Conservation (phyloP, 768 basidiomycete species). For the Krasilnikovozyma curviuscula region DNA sequence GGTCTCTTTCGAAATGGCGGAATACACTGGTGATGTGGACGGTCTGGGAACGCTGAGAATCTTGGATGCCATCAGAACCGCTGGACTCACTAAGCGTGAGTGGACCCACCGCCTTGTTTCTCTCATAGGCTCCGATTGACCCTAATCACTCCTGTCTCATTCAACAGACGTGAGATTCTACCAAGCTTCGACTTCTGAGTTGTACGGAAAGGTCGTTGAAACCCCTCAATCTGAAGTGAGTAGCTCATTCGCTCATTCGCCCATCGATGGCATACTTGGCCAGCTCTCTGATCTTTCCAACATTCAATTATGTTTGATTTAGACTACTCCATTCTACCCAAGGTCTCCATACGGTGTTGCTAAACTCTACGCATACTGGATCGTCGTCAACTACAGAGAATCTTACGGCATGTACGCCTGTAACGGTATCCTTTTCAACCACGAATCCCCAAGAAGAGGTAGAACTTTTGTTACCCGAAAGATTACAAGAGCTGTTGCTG, state of each 20-base stretch:
- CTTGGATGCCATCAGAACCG: conserved; percentile 87
- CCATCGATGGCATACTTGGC: too few relatives aligned
- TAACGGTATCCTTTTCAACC: conserved; percentile 82
- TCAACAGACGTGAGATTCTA: too few relatives aligned
- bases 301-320: too few relatives aligned
- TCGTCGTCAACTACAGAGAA: conserved; percentile 36
- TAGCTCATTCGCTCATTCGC: too few relatives aligned
- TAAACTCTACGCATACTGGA: conserved; percentile 42
- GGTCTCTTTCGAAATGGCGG: conserved; percentile 97
- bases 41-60: conserved; percentile 85
- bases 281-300: too few relatives aligned
- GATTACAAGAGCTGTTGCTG: conserved; percentile 78
- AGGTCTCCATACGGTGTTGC: conserved; percentile 90
- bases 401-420: conserved; percentile 67
- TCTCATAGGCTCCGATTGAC: background rate
- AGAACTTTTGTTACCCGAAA: conserved; percentile 92
- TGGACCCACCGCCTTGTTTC: background rate
- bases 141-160: background rate
- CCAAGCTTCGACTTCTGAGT: conserved; percentile 76
- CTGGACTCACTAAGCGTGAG: conserved; percentile 59
- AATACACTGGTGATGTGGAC: conserved; percentile 96
- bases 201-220: conserved; percentile 91
- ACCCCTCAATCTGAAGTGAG: conserved; percentile 91
- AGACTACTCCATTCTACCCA: conserved; percentile 95
- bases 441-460: conserved; percentile 86